phyloP scores from a whole-genome alignment of 371 early-diverging fungal genomes.

The Parasitella parasitica region DNA sequence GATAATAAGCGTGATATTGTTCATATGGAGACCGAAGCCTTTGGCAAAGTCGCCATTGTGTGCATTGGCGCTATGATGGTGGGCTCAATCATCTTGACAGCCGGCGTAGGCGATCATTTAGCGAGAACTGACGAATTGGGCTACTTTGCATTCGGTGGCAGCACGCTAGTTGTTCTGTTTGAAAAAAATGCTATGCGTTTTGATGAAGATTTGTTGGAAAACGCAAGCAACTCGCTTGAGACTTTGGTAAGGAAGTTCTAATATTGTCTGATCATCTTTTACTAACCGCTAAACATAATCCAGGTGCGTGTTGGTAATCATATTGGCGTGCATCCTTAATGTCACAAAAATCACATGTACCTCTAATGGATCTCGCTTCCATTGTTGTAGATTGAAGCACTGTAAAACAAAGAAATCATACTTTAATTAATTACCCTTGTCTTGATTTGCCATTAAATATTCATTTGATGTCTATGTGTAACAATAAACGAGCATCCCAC shows the following conservation, averaged over 20 bases:
- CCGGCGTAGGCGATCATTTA: constrained; percentile 50
- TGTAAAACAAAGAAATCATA: too few species aligned
- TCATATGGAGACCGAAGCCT: constrained; percentile 64
- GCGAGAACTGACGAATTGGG: constrained; percentile 80
- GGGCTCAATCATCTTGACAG: constrained; percentile 78
- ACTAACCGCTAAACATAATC: neutral
- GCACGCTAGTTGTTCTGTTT: constrained; percentile 76
- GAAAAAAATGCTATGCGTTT: constrained; percentile 61
- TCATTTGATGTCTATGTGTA: neutral
- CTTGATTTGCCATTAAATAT: neutral
- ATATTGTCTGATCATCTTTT: neutral
- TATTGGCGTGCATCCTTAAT: constrained; percentile 14
- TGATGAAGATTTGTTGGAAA: constrained; percentile 67
- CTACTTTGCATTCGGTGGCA: constrained; percentile 82
- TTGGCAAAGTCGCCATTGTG: constrained; percentile 76
- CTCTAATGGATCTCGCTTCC: too few species aligned
- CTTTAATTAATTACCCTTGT: too few species aligned
- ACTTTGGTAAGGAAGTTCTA: constrained; percentile 56
- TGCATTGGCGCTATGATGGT: constrained; percentile 90
- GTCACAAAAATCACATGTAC: too few species aligned
- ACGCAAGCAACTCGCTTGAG: constrained; percentile 56
- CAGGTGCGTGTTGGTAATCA: constrained; percentile 30
- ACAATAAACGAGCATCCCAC: neutral
- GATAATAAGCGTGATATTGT: constrained; percentile 81
- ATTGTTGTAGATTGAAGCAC: too few species aligned